Evolutionary conservation across 768 basidiomycete genomes (phyloP), one percentile per base, ranked within the genome.

Genomic region (Terana coerulea): DNA sequence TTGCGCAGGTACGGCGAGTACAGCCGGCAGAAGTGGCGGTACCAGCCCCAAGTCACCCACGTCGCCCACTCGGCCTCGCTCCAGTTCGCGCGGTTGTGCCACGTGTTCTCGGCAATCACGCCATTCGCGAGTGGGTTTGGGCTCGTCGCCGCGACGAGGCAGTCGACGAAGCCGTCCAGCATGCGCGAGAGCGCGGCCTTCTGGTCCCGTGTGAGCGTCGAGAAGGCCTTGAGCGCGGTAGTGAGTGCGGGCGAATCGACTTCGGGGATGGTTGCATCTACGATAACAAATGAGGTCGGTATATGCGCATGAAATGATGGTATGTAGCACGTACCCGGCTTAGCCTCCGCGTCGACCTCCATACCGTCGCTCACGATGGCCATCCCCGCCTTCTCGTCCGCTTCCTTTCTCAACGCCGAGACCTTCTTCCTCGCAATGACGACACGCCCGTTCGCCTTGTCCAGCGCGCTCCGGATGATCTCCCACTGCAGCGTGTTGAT

Each of bases 1-100:
- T 78, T 87, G 45, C 84, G 81, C 47, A 92, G 68, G 64, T 91
- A 89, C 0, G 88, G 86, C 3, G 88, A 80, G 57, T 91, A 92
- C 90, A 71, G 76, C 61, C 91, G 75, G 67, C 88, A 89, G 71
- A 92, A 94, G 59, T 95, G 90, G 53, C 88, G 75, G 59, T 88
- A 94, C 92, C 92, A 95, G 2, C 88, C 84, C 86, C 89, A 92
- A 0, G 85, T 88, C 69, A 89, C 84, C 91, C 90, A 93, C 1
- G 79, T 74, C 61, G 79, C 78, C 92, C 92, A 95, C 49, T 88
- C 84, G 24, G 82, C 79, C 31, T 79, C 75, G 19, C 74, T 75
- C 90, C 90, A 92, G 26, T 71, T 76, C 1, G 72, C 74, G 21
- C 88, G 84, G 36, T 79, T 79, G 29, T 81, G 74, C 91, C 91